Conservation (phyloP, 2,329 filamentous ascomycete genomes). For the Ophiocordyceps robertsii region DNA sequence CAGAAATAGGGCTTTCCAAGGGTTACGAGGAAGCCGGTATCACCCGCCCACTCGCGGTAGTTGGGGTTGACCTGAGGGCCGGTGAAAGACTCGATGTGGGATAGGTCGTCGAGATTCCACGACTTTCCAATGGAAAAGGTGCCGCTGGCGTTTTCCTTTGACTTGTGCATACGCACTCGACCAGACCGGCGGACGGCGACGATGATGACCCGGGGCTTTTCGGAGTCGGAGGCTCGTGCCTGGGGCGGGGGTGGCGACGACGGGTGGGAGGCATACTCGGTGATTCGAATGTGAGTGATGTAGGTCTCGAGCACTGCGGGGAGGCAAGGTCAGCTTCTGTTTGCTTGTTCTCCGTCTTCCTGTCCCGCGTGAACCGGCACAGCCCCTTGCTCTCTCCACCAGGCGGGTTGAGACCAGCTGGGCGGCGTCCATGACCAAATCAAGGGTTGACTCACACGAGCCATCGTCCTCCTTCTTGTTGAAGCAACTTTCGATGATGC, state of each 20-base stretch:
- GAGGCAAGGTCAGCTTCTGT: slow-evolving; percentile 5
- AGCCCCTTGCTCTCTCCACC: no score
- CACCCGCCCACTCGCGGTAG: slow-evolving; percentile 65
- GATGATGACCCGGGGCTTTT: slow-evolving; percentile 85
- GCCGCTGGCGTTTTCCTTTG: slow-evolving; percentile 85
- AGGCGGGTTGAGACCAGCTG: neutral
- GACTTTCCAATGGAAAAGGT: slow-evolving; percentile 97
- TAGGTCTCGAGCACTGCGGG: slow-evolving; percentile 59
- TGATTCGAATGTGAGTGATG: slow-evolving; percentile 90
- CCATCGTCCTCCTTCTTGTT: slow-evolving; percentile 78
- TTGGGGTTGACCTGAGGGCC: slow-evolving; percentile 42
- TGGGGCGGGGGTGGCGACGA: slow-evolving; percentile 74
- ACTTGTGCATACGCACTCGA: slow-evolving; percentile 90
- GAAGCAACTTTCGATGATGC: slow-evolving; percentile 93
- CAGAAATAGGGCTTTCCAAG: slow-evolving; percentile 95
- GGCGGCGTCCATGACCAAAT: neutral
- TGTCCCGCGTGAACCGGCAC: neutral
- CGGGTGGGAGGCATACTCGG: slow-evolving; percentile 73
- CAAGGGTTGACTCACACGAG: slow-evolving; percentile 48
- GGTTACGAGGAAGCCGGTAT: slow-evolving; percentile 74
- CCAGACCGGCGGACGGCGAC: slow-evolving; percentile 88
- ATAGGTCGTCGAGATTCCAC: slow-evolving; percentile 88
- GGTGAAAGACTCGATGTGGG: slow-evolving; percentile 70
- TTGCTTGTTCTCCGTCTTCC: neutral
- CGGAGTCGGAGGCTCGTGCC: slow-evolving; percentile 52